Evolutionary conservation across 345 rosid species (phyloP).

Genomic region (Pistacia vera): DNA sequence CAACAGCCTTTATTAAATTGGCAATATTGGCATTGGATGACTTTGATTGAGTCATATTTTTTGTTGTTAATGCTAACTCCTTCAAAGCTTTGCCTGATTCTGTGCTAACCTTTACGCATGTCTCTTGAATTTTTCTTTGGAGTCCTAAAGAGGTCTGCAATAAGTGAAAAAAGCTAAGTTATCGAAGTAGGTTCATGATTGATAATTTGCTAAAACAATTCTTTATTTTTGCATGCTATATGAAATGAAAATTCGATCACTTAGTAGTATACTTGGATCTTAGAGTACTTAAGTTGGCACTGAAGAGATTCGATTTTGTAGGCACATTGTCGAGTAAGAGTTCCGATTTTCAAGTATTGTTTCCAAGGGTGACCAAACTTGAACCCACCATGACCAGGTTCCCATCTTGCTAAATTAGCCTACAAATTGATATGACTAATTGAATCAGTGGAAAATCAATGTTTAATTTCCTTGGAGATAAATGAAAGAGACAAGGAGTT

Average conservation of each 20-base stretch:
- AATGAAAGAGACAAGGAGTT: background rate
- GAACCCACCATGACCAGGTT: constrained; percentile 52
- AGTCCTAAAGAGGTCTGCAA: constrained; percentile 29
- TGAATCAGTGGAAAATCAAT: background rate
- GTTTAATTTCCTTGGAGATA: background rate
- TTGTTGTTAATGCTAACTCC: constrained; percentile 32
- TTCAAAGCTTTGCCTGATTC: constrained; percentile 41
- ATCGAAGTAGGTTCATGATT: background rate
- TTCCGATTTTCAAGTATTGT: constrained; percentile 40
- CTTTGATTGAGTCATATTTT: constrained; percentile 23
- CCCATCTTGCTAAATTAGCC: constrained; percentile 54
- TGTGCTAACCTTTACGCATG: constrained; percentile 27
- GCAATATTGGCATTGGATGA: constrained; percentile 17
- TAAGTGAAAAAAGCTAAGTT: background rate
- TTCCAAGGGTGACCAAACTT: constrained; percentile 49
- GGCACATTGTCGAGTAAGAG: constrained; percentile 39
- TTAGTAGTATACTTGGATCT: constrained; percentile 15
- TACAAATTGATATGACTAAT: background rate
- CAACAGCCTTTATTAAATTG: constrained; percentile 26
- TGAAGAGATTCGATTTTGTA: constrained; percentile 43
- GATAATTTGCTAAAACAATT: background rate
- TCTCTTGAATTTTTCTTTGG: constrained; percentile 22
- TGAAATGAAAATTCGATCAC: background rate
- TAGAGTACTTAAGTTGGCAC: constrained; percentile 22
- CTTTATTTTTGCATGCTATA: background rate